Conservation (phyloP, 2,329 filamentous ascomycete species). For the Dothidotthia symphoricarpi region DNA sequence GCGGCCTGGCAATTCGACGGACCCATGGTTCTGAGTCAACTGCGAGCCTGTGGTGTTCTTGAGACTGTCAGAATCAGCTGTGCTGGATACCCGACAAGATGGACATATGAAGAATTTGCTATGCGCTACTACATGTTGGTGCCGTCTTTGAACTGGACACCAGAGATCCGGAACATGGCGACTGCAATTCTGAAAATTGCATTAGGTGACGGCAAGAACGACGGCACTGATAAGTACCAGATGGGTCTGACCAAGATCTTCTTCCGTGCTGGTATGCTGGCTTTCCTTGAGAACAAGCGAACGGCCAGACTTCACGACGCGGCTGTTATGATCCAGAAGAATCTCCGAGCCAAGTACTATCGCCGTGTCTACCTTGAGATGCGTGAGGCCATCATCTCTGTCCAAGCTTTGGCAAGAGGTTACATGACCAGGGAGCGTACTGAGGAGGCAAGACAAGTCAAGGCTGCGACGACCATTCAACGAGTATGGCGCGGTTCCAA, state of each 20-base stretch:
- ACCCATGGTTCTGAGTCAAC: conserved; percentile 95
- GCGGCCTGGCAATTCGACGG: conserved; percentile 97
- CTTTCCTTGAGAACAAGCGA: conserved; percentile 91
- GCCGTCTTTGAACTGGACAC: conserved; percentile 83
- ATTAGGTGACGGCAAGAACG: conserved; percentile 62
- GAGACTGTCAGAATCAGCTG: conserved; percentile 98
- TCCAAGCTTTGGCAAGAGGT: conserved; percentile 76
- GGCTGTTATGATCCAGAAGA: conserved; percentile 98
- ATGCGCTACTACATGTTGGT: conserved; percentile 98
- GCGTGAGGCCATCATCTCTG: conserved; percentile 72
- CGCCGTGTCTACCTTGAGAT: conserved; percentile 86
- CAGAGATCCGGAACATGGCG: conserved; percentile 91
- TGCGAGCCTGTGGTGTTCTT: conserved; percentile 96
- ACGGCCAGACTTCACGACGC: conserved; percentile 89
- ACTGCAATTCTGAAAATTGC: conserved; percentile 88
- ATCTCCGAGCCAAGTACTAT: conserved; percentile 92
- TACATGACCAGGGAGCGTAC: conserved; percentile 74
- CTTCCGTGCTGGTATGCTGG: conserved; percentile 98
- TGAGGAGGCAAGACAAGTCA: conserved; percentile 76
- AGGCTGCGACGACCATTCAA: conserved; percentile 91
- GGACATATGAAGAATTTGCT: conserved; percentile 99
- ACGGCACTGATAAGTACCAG: conserved; percentile 89
- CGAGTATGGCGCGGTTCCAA: conserved; percentile 91
- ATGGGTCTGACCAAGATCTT: conserved; percentile 98
- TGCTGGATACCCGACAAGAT: conserved; percentile 93